These are phyloP conservation scores for Calonectria pseudoturangicola DNA, from an alignment of 2,329 filamentous ascomycete species.

Conservation along the genomic window DNA sequence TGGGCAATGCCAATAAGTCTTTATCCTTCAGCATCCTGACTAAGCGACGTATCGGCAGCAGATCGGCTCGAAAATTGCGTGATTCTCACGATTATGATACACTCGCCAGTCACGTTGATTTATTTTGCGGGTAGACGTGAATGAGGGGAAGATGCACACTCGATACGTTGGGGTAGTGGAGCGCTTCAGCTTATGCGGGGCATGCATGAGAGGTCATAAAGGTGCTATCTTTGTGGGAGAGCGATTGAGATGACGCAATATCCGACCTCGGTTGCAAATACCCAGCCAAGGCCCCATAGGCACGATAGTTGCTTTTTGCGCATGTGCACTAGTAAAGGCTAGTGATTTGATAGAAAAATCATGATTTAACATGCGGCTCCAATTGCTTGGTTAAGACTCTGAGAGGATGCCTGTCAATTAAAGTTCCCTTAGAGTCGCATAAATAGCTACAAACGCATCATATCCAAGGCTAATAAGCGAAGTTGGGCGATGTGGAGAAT, in stretches of 20 bases:
- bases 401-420: background rate
- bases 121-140: constrained; percentile 33
- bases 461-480: background rate
- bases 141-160: constrained; percentile 33
- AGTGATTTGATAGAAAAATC: constrained; percentile 17
- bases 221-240: background rate
- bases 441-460: background rate
- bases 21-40: constrained; percentile 40
- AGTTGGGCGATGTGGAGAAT: background rate
- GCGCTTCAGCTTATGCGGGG: constrained; percentile 33
- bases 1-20: constrained; percentile 20
- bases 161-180: constrained; percentile 19
- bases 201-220: constrained; percentile 12
- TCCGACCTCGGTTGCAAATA: constrained; percentile 46
- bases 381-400: background rate
- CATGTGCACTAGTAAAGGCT: constrained; percentile 22
- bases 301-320: constrained; percentile 10
- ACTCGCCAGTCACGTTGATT: constrained; percentile 30
- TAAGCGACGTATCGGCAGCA: background rate
- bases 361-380: constrained; percentile 1
- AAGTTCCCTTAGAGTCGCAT: background rate
- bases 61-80: constrained; percentile 46
- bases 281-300: constrained; percentile 9
- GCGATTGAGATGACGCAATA: constrained; percentile 48
- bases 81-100: constrained; percentile 46